A percentile compares a stretch with the other conserved stretches of the same genome.
phyloP scores from a whole-genome alignment of 768 basidiomycete genomes.

The Suillus subalutaceus region DNA sequence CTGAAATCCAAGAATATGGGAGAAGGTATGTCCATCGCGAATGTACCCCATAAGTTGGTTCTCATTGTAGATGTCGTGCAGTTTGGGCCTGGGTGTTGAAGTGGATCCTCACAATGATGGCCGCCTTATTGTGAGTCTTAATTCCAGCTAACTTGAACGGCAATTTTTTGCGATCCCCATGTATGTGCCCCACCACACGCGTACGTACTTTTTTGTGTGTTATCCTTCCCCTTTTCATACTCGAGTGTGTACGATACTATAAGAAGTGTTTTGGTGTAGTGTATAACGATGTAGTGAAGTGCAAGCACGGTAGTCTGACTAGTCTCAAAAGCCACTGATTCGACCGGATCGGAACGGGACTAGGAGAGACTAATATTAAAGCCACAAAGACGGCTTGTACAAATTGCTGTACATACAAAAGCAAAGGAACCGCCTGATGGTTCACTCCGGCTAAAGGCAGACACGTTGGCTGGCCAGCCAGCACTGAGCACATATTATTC shows the following conservation, averaged over 20 bases:
- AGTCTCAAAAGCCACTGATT: background rate
- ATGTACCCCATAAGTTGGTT: background rate
- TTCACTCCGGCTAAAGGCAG: background rate
- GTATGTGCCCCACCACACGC: background rate
- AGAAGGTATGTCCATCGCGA: constrained; percentile 50
- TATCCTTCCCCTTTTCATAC: background rate
- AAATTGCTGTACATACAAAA: background rate
- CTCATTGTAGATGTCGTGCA: constrained; percentile 27
- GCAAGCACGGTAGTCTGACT: background rate
- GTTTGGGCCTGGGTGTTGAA: constrained; percentile 62
- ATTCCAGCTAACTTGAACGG: background rate
- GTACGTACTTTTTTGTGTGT: background rate
- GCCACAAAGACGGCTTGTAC: no score
- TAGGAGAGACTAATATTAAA: no score
- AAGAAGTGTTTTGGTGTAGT: background rate
- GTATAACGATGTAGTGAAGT: background rate
- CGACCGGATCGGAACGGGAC: background rate
- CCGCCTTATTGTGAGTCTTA: constrained; percentile 65
- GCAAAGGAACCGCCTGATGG: background rate
- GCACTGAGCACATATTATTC: background rate
- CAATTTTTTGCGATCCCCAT: background rate
- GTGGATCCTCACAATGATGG: constrained; percentile 80
- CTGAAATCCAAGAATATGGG: constrained; percentile 83
- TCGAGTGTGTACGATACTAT: background rate
- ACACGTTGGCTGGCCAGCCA: background rate